Percentiles rank a stretch among this genome's conserved stretches.
Conservation (phyloP, 179 eudicot species). For the Vitellaria paradoxa region DNA sequence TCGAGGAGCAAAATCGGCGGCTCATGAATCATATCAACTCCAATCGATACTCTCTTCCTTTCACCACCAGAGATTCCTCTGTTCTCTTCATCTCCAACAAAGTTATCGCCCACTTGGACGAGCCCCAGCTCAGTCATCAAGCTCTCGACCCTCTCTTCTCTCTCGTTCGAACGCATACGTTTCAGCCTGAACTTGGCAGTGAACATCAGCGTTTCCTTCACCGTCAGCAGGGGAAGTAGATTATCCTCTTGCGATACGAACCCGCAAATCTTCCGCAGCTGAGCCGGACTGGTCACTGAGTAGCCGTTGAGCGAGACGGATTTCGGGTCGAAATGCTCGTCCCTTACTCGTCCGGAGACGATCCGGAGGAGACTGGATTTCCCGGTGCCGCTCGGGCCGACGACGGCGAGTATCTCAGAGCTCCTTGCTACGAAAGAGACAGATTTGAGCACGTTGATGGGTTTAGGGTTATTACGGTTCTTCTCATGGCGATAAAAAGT, state of each 20-base stretch:
- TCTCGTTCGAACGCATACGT: slow-evolving; percentile 37
- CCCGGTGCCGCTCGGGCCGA: slow-evolving; percentile 95
- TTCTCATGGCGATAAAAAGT: neutral
- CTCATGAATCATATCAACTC: slow-evolving; percentile 81
- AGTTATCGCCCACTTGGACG: slow-evolving; percentile 59
- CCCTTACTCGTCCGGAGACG: slow-evolving; percentile 63
- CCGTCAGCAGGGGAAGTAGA: slow-evolving; percentile 77
- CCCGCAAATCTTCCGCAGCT: slow-evolving; percentile 64
- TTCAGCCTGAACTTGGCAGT: slow-evolving; percentile 74
- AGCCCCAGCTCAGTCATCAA: slow-evolving; percentile 80
- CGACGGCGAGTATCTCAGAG: slow-evolving; percentile 69
- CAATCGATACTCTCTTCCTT: slow-evolving; percentile 80
- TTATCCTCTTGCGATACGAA: slow-evolving; percentile 88
- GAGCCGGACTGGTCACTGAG: slow-evolving; percentile 47
- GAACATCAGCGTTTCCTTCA: slow-evolving; percentile 69
- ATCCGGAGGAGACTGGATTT: slow-evolving; percentile 71
- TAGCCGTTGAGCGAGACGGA: slow-evolving; percentile 45
- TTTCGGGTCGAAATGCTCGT: slow-evolving; percentile 45
- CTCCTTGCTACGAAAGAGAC: slow-evolving; percentile 61
- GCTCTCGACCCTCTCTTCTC: slow-evolving; percentile 50
- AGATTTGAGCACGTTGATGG: slow-evolving; percentile 57
- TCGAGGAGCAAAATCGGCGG: slow-evolving; percentile 76
- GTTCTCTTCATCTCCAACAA: slow-evolving; percentile 75
- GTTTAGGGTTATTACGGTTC: slow-evolving; percentile 25
- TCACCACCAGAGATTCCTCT: slow-evolving; percentile 93